Conservation (phyloP, 2,329 filamentous ascomycete genomes). For the Aureobasidium sp. region DNA sequence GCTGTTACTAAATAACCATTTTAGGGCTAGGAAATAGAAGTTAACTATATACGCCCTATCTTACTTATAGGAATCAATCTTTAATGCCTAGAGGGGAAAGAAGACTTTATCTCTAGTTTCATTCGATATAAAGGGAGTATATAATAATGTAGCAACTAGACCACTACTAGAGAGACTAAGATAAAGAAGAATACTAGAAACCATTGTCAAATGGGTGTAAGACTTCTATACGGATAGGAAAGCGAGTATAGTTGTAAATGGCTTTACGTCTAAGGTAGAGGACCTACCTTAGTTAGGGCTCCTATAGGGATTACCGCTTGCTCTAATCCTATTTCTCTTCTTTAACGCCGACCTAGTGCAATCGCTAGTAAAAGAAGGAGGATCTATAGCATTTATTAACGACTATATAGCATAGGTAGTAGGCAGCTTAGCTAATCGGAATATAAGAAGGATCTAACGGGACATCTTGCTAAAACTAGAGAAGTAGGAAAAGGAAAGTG, state of each 20-base stretch:
- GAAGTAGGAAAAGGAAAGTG: constrained; percentile 18
- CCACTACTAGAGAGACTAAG: constrained; percentile 15
- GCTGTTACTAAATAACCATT: neutral
- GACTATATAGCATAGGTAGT: constrained; percentile 22
- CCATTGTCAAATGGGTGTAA: constrained; percentile 21
- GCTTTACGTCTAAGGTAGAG: neutral
- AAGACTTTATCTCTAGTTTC: constrained; percentile 29
- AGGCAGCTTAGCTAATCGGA: constrained; percentile 15
- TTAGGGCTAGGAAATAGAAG: neutral
- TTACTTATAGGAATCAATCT: neutral
- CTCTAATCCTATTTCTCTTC: constrained; percentile 21
- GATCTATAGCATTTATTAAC: constrained; percentile 20
- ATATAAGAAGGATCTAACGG: constrained; percentile 16
- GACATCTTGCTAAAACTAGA: constrained; percentile 14
- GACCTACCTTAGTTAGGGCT: too few species aligned
- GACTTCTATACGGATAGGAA: constrained; percentile 22
- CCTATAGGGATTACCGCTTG: too few species aligned
- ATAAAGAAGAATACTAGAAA: too few species aligned
- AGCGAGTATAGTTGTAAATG: constrained; percentile 17
- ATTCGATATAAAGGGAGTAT: constrained; percentile 35
- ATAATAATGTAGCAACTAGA: constrained; percentile 31
- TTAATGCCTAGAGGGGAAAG: too few species aligned
- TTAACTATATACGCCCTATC: neutral
- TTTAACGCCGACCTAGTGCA: constrained; percentile 25
- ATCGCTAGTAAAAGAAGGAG: constrained; percentile 13